A percentile compares a stretch with the other conserved stretches of the same genome.
Conservation (phyloP, 2,329 filamentous ascomycete genomes). For the Graphilbum fragrans region DNA sequence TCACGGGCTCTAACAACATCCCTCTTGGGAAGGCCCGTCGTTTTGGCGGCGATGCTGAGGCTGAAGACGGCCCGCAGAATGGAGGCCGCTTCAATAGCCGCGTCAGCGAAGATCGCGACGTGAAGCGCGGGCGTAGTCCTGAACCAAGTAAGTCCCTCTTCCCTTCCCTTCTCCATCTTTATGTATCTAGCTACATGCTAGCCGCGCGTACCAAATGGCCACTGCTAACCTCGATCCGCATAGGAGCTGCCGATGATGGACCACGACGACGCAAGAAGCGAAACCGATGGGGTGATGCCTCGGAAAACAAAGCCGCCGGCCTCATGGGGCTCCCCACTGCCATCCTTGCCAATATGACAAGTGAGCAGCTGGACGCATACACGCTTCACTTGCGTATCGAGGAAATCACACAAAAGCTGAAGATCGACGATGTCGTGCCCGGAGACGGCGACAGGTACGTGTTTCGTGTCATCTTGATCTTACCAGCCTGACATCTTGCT, state of each 20-base stretch:
- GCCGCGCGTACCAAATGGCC: background rate
- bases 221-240: background rate
- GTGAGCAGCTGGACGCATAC: slow-evolving; percentile 95
- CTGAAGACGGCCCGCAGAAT: slow-evolving; percentile 12
- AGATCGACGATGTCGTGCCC: slow-evolving; percentile 97
- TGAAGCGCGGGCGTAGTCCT: slow-evolving; percentile 89
- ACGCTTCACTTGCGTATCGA: slow-evolving; percentile 93
- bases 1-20: slow-evolving; percentile 97
- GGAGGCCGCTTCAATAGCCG: slow-evolving; percentile 7
- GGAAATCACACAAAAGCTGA: slow-evolving; percentile 97
- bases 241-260: slow-evolving; percentile 44
- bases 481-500: background rate
- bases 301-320: slow-evolving; percentile 96
- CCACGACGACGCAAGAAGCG: slow-evolving; percentile 90
- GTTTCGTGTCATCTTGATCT: slow-evolving; percentile 1
- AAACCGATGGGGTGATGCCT: slow-evolving; percentile 94
- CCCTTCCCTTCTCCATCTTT: background rate
- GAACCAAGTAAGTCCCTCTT: slow-evolving; percentile 52
- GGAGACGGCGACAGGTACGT: slow-evolving; percentile 88
- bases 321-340: slow-evolving; percentile 95
- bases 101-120: slow-evolving; percentile 28
- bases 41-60: slow-evolving; percentile 48
- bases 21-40: slow-evolving; percentile 76
- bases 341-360: slow-evolving; percentile 96
- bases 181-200: background rate